Percentiles rank a stretch among this genome's conserved stretches.
Conservation (phyloP, 1,284 basidiomycete genomes). For the Fistulina hepatica region DNA sequence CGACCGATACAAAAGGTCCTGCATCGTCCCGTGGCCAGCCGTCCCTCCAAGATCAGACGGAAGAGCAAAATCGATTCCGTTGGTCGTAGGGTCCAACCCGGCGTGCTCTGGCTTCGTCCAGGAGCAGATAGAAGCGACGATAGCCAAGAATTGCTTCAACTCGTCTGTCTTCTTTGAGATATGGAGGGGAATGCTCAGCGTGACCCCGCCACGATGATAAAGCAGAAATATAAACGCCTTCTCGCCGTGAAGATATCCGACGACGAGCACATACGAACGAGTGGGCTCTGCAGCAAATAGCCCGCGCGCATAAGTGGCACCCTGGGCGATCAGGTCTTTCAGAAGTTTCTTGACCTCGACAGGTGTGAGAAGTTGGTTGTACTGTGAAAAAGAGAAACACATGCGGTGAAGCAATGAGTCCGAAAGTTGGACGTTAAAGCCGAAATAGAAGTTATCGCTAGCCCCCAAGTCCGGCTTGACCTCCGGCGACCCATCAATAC, state of each 20-base stretch:
- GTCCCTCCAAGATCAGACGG: no score
- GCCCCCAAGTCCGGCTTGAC: slow-evolving; percentile 4
- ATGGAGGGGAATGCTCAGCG: no score
- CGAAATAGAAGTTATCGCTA: background rate
- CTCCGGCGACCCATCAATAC: background rate
- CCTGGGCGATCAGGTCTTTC: slow-evolving; percentile 6
- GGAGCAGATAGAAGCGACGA: no score
- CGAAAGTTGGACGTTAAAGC: background rate
- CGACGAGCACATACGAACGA: slow-evolving; percentile 8
- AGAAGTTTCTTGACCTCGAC: slow-evolving; percentile 9
- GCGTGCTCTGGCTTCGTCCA: no score
- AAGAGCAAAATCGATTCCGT: no score
- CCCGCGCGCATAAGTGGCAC: slow-evolving; percentile 9
- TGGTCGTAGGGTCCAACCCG: no score
- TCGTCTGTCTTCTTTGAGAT: no score
- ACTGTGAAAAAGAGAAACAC: background rate
- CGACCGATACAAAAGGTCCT: no score
- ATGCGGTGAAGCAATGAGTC: background rate
- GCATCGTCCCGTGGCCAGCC: no score
- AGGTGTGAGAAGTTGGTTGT: background rate
- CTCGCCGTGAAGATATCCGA: slow-evolving; percentile 3
- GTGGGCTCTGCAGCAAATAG: slow-evolving; percentile 5
- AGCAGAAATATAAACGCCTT: slow-evolving; percentile 5
- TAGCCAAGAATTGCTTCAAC: no score
- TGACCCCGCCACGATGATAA: slow-evolving; percentile 11